Conservation (phyloP, 805 yeast species). For the Suhomyces faveliae region DNA sequence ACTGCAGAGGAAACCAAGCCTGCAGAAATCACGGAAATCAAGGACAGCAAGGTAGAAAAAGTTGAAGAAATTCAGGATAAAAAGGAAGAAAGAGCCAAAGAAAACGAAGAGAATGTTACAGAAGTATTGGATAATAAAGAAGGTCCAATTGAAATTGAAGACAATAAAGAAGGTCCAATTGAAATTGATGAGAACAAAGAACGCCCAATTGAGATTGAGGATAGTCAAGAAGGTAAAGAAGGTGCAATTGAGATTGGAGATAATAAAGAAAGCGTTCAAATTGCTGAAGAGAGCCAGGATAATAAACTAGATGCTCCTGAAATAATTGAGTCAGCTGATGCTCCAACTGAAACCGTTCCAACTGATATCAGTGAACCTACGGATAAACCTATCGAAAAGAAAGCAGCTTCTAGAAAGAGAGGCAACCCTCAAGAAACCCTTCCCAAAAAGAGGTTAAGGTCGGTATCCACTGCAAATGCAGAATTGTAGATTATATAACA, state of each 20-base stretch:
- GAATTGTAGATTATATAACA: not conserved
- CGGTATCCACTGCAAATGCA: not conserved
- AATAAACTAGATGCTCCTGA: not conserved
- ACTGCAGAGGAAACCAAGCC: not conserved
- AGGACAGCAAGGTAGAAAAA: too few relatives aligned
- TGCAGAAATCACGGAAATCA: not conserved
- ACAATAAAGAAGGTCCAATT: too few relatives aligned
- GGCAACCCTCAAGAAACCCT: not conserved
- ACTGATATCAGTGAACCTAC: not conserved
- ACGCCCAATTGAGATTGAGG: too few relatives aligned
- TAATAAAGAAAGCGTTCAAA: not conserved
- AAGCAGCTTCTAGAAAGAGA: not conserved
- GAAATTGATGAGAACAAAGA: too few relatives aligned
- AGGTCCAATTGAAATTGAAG: too few relatives aligned
- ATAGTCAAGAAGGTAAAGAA: too few relatives aligned
- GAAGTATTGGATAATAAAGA: too few relatives aligned
- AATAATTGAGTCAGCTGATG: too few relatives aligned
- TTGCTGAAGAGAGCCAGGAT: not conserved
- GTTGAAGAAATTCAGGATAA: too few relatives aligned
- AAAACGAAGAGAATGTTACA: too few relatives aligned
- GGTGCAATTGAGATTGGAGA: too few relatives aligned
- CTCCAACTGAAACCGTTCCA: not conserved
- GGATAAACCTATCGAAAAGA: not conserved
- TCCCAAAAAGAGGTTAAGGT: not conserved
- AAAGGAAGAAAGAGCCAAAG: too few relatives aligned